phyloP scores from a whole-genome alignment of 345 rosid genomes.

The Acer yangbiense region DNA sequence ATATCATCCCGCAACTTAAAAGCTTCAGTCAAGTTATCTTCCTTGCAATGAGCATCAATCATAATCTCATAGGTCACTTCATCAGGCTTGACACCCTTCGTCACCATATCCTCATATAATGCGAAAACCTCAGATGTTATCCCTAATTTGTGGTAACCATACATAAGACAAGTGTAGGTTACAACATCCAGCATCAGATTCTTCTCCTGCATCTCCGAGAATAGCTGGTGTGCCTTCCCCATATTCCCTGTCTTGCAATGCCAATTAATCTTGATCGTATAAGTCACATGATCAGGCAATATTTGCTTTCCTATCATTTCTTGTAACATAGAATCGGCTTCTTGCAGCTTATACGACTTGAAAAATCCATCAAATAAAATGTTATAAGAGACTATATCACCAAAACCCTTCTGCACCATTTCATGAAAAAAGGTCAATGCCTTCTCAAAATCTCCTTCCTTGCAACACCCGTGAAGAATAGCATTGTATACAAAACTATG shows the following conservation, averaged over 20 bases:
- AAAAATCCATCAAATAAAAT: slow-evolving; percentile 30
- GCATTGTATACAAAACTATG: slow-evolving; percentile 21
- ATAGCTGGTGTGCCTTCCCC: slow-evolving; percentile 27
- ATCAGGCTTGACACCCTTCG: slow-evolving; percentile 30
- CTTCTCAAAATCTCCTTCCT: slow-evolving; percentile 17
- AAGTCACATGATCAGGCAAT: slow-evolving; percentile 36
- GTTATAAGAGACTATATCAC: slow-evolving; percentile 25
- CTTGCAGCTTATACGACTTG: slow-evolving; percentile 23
- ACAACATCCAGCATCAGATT: slow-evolving; percentile 30
- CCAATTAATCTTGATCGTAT: slow-evolving; percentile 28
- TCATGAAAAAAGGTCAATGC: slow-evolving; percentile 23
- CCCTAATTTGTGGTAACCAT: slow-evolving; percentile 32
- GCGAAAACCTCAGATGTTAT: slow-evolving; percentile 23
- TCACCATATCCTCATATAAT: slow-evolving; percentile 33
- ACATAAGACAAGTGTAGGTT: slow-evolving; percentile 36
- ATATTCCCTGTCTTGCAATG: slow-evolving; percentile 32
- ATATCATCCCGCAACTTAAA: slow-evolving; percentile 8
- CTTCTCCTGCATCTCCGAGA: slow-evolving; percentile 30
- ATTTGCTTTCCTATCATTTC: slow-evolving; percentile 28
- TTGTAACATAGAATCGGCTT: slow-evolving; percentile 26
- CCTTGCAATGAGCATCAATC: slow-evolving; percentile 35
- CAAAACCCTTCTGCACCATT: slow-evolving; percentile 28
- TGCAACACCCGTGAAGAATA: slow-evolving; percentile 33
- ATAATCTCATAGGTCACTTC: slow-evolving; percentile 20
- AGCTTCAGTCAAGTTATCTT: slow-evolving; percentile 21